phyloP scores from a whole-genome alignment of 208 protist genomes.

The Leishmania turanica region DNA sequence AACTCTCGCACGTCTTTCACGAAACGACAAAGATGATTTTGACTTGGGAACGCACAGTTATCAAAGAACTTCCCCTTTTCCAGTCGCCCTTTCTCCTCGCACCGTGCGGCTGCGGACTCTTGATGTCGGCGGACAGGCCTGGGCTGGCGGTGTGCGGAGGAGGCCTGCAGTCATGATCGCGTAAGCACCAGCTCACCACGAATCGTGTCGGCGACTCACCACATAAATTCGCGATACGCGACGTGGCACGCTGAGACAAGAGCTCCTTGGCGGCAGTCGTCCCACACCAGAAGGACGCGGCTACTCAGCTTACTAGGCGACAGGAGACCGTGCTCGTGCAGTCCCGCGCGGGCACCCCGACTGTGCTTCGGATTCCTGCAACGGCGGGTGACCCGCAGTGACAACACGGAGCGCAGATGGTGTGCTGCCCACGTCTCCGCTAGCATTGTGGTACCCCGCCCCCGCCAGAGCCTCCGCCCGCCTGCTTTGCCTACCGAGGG shows the following conservation, averaged over 20 bases:
- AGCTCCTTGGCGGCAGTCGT: too few relatives aligned
- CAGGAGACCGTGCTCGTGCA: background rate
- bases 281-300: too few relatives aligned
- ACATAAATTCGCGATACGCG: too few relatives aligned
- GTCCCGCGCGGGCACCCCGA: background rate
- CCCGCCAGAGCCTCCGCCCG: too few relatives aligned
- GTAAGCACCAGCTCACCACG: background rate
- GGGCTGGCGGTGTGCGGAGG: background rate
- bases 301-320: background rate
- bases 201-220: too few relatives aligned
- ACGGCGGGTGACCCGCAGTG: background rate
- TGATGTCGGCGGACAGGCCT: background rate
- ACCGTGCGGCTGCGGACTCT: background rate
- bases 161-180: background rate
- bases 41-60: too few relatives aligned
- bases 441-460: background rate
- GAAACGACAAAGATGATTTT: too few relatives aligned
- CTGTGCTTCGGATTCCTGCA: background rate
- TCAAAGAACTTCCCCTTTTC: background rate
- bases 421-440: background rate
- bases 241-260: too few relatives aligned
- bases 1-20: too few relatives aligned
- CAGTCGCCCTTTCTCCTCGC: accelerated
- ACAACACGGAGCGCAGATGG: background rate
- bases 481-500: background rate